These are phyloP conservation scores for Termitomyces sp. DNA, from an alignment of 768 basidiomycete species.

Conservation along the genomic window DNA sequence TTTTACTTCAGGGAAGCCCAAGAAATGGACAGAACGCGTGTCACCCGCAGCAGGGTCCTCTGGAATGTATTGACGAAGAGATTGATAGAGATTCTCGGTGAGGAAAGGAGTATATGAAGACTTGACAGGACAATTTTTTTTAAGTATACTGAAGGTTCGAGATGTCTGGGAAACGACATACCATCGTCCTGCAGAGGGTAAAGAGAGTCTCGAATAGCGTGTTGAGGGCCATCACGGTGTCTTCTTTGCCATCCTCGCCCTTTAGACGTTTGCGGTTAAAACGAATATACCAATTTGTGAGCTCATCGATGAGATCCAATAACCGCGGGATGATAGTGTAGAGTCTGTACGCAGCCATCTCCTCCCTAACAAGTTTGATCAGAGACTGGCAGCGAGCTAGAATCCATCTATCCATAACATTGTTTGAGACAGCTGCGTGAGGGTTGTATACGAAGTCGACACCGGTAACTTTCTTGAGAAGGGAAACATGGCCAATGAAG, in stretches of 20 bases:
- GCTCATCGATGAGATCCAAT: conserved; percentile 88
- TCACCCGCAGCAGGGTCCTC: conserved; percentile 68
- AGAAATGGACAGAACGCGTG: conserved; percentile 91
- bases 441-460: conserved; percentile 83
- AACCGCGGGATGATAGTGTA: conserved; percentile 97
- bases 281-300: conserved; percentile 99
- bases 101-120: conserved; percentile 98
- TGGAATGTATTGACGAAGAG: conserved; percentile 81
- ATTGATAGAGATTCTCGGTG: conserved; percentile 95
- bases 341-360: conserved; percentile 96
- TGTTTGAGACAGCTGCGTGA: conserved; percentile 77
- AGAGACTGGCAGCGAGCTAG: conserved; percentile 97
- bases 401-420: conserved; percentile 99
- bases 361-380: conserved; percentile 84
- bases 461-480: conserved; percentile 78
- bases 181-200: conserved; percentile 94
- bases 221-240: conserved; percentile 85
- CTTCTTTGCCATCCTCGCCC: conserved; percentile 91
- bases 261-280: conserved; percentile 96
- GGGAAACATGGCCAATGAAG: conserved; percentile 91
- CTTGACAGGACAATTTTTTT: conserved; percentile 35
- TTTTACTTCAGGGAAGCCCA: conserved; percentile 90
- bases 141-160: background rate
- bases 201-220: conserved; percentile 94
- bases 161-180: conserved; percentile 26